Evolutionary conservation across 345 rosid genomes (phyloP), one percentile per base, ranked within the genome.

Genomic region (Tarenaya hassleriana): DNA sequence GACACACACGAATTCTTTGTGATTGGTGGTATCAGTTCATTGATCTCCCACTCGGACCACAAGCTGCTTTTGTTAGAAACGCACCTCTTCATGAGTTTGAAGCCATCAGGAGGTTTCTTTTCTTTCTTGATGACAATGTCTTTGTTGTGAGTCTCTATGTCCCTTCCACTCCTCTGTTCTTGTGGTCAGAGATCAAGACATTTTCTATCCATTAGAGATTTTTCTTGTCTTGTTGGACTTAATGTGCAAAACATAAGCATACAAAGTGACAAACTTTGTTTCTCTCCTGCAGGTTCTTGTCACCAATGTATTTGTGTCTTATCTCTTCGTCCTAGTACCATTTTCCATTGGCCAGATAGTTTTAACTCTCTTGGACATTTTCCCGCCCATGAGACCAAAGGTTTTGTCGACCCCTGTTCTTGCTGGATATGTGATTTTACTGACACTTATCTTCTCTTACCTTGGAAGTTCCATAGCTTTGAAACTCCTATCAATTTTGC

Each of bases 1-100:
- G 11, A 0, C 19, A 58, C 24, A 10, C 47, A 10, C 40, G 8
- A 0, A 58, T 48, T 29, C 55, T 58, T 12, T 24, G 39, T 39
- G 39, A 16, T 31, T 48, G 63, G 63, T 58, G 63, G 55, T 29
- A 58, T 37, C 63, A 48, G 55, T 55, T 58, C 14, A 38, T 58
- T 16, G 34, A 12, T 3, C 27, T 58, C 18, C 17, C 55, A 38
- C 47, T 47, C 38, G 27, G 12, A 17, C 41, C 55, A 29, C 29
- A 15, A 48, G 33, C 4, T 5, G 47, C 29, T 40, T 31, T 48
- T 39, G 53, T 54, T 47, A 37, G 41, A 17, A 58, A 58, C 40
- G 16, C 47, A 2, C 41, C 32, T 4, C 52, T 61, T 19, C 45
- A 4, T 14, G 46, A 42, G 1, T 35, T 61, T 43, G 50, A 49